Base-by-base conservation (phyloP, 352 stramenopile species). In the Halophytophthora polymorphica region DNA sequence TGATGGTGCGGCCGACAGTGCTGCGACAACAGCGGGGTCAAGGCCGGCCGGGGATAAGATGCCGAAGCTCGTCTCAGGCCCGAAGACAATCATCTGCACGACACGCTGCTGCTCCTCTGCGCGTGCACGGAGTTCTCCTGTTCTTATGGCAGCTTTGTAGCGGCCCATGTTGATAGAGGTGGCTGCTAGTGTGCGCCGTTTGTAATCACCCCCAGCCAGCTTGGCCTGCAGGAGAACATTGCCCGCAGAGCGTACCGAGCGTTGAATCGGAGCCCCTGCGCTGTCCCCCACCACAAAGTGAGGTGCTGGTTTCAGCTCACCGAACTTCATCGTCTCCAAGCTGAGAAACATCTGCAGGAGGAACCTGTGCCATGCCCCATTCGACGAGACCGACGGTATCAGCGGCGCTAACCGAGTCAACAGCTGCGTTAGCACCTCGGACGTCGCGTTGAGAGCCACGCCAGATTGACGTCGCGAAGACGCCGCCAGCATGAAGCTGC, bases 351-450 rank as follows among this genome's bases (percentile, higher is more conserved):
- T 45, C 45, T 56, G 49, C 15, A 77, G 46, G 4, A 69, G 15
- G n/a, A 75, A 73, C 2, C 50, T 22, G 28, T 65, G 37, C 68
- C 68, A 77, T 8, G 68, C 54, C 17, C 23, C 42, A 5, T 53
- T 25, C 25, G 40, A 19, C 8, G 54, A 61, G 25, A 15, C 21
- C 12, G 51, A 46, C 23, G 39, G 6, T 15, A 69, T 38, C 21
- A 77, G 37, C 2, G 68, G 58, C 33, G 37, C 36, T 8, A 68
- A 23, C 8, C 25, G 47, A 53, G 36, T 36, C 45, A 68, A 42
- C 3, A 68, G 14, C n/a, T 35, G 56, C 13, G 43, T 41, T 14
- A 68, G 29, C 2, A 54, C 34, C 1, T 68, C 43, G 4, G 58
- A 44, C 14, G 42, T 31, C 12, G 55, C 25, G 11, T 14, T 14